Evolutionary conservation across 495 filamentous ascomycete genomes (phyloP).

Genomic region (Hyphodiscus hymeniophilus): DNA sequence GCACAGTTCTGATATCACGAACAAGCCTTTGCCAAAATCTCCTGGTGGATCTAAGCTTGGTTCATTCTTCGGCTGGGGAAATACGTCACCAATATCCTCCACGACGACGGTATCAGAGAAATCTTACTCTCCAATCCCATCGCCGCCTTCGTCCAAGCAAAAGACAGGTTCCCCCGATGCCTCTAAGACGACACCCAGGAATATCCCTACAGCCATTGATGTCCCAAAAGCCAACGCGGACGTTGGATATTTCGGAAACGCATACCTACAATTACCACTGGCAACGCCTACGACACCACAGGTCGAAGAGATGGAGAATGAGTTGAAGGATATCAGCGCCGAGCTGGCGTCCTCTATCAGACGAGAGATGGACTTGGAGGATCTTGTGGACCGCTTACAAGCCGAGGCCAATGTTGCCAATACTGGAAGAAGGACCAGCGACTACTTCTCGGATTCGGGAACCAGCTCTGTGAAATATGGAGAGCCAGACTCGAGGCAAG

Average conservation of each 20-base stretch:
- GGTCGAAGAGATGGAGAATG: slow-evolving; percentile 80
- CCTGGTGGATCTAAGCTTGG: slow-evolving; percentile 41
- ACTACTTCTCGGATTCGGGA: slow-evolving; percentile 96
- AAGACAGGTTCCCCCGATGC: slow-evolving; percentile 12
- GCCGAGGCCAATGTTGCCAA: slow-evolving; percentile 53
- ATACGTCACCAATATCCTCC: slow-evolving; percentile 31
- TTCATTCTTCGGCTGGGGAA: slow-evolving; percentile 43
- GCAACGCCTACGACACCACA: slow-evolving; percentile 29
- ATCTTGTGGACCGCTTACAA: slow-evolving; percentile 81
- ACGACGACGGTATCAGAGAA: slow-evolving; percentile 41
- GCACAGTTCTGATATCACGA: slow-evolving; percentile 27
- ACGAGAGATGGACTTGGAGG: slow-evolving; percentile 94
- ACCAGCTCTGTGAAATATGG: slow-evolving; percentile 74
- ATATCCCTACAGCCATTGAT: slow-evolving; percentile 29
- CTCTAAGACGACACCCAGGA: slow-evolving; percentile 24
- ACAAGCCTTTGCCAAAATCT: slow-evolving; percentile 45
- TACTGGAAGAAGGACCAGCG: slow-evolving; percentile 77
- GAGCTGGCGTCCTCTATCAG: slow-evolving; percentile 89
- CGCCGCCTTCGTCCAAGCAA: slow-evolving; percentile 33
- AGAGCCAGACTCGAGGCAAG: slow-evolving; percentile 56
- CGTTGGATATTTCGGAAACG: slow-evolving; percentile 32
- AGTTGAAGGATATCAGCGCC: slow-evolving; percentile 83
- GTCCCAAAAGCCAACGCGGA: slow-evolving; percentile 28
- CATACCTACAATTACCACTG: slow-evolving; percentile 36
- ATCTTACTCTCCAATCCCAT: slow-evolving; percentile 41